Conservation (phyloP, 768 basidiomycete species). For the Boletus patriciae region DNA sequence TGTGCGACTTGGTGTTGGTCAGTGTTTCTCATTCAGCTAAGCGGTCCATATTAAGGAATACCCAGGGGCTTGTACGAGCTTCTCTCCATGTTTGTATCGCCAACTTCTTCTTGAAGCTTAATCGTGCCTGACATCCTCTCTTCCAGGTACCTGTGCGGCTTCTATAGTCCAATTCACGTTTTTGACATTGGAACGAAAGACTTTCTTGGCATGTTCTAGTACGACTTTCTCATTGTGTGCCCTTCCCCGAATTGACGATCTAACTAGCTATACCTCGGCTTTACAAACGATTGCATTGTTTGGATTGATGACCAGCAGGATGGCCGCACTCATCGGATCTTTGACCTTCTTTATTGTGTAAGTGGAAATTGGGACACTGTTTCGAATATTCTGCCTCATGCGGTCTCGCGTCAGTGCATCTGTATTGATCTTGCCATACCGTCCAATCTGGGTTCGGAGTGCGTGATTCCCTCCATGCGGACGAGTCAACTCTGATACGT, state of each 20-base stretch:
- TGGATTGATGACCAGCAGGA: conserved; percentile 63
- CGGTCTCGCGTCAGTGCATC: conserved; percentile 28
- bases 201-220: conserved; percentile 41
- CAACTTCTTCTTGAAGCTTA: not conserved
- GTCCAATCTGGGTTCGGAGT: conserved; percentile 40
- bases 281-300: conserved; percentile 66
- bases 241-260: conserved; percentile 6
- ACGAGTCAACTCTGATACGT: conserved; percentile 6
- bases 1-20: conserved; percentile 67
- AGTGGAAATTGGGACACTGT: conserved; percentile 25
- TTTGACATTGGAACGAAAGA: conserved; percentile 47
- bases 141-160: conserved; percentile 43
- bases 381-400: conserved; percentile 20
- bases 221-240: not conserved
- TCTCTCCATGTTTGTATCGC: conserved; percentile 41
- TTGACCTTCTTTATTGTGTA: conserved; percentile 54
- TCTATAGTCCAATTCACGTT: conserved; percentile 34
- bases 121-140: conserved; percentile 10
- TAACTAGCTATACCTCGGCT: conserved; percentile 32
- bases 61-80: conserved; percentile 60
- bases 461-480: conserved; percentile 13
- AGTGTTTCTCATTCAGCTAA: conserved; percentile 15
- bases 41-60: conserved; percentile 11
- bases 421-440: conserved; percentile 40
- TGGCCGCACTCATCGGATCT: conserved; percentile 64